A percentile compares a stretch with the other conserved stretches of the same genome.
Evolutionary conservation across 495 filamentous ascomycete species (phyloP).

Genomic region (Lophiotrema nucula): DNA sequence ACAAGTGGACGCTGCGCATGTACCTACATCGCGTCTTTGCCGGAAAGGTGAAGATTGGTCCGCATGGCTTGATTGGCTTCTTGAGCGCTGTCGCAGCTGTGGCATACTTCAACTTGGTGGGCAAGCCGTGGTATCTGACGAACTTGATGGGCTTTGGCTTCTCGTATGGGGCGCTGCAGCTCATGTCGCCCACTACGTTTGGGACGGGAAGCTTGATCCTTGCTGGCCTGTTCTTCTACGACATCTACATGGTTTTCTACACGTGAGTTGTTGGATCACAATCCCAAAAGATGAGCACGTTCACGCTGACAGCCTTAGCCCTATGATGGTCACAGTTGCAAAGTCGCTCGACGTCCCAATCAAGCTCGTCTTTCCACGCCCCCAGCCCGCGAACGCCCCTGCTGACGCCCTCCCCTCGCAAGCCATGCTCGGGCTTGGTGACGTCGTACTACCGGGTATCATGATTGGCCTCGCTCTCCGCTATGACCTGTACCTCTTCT

Average conservation of each 20-base stretch:
- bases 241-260: slow-evolving; percentile 96
- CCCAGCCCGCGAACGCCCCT: slow-evolving; percentile 45
- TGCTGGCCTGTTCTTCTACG: slow-evolving; percentile 81
- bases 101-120: slow-evolving; percentile 66
- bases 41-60: slow-evolving; percentile 48
- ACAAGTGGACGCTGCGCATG: slow-evolving; percentile 49
- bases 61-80: slow-evolving; percentile 60
- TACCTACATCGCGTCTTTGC: slow-evolving; percentile 48
- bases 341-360: slow-evolving; percentile 88
- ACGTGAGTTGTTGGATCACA: slow-evolving; percentile 58
- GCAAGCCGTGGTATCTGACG: slow-evolving; percentile 75
- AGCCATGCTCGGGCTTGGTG: slow-evolving; percentile 89
- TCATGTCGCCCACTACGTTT: slow-evolving; percentile 91
- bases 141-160: slow-evolving; percentile 87
- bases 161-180: slow-evolving; percentile 74
- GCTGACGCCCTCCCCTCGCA: slow-evolving; percentile 45
- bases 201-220: slow-evolving; percentile 76
- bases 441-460: slow-evolving; percentile 92
- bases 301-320: too few relatives aligned
- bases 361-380: slow-evolving; percentile 83
- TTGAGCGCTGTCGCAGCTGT: slow-evolving; percentile 59
- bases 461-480: slow-evolving; percentile 84
- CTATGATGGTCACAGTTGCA: slow-evolving; percentile 94
- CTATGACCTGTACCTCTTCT: slow-evolving; percentile 85
- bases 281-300: not conserved